Conservation (phyloP, 169 alveolate genomes). For the Cyclospora cayetanensis region DNA sequence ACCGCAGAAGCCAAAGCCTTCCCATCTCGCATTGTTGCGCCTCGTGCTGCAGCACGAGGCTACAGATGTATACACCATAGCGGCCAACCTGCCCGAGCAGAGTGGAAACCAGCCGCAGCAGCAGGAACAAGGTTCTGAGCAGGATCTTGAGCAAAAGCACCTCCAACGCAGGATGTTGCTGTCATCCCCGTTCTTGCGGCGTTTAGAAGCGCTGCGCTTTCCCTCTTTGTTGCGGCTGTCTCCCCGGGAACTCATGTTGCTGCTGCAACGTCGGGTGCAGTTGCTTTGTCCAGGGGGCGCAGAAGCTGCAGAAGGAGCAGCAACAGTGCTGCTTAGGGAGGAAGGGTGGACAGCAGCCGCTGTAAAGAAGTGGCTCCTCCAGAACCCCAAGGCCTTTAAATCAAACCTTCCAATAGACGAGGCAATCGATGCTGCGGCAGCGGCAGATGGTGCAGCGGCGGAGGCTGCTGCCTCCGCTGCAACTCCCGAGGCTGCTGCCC, state of each 20-base stretch:
- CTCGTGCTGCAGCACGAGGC: neutral
- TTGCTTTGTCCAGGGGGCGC: conserved; percentile 18
- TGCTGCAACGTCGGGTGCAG: conserved; percentile 17
- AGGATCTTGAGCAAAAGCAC: neutral
- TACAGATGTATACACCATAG: neutral
- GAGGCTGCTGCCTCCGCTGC: neutral
- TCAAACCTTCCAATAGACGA: neutral
- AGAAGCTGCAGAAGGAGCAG: conserved; percentile 20
- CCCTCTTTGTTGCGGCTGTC: neutral
- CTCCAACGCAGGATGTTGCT: neutral
- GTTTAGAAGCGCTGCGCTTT: neutral
- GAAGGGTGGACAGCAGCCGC: conserved; percentile 17
- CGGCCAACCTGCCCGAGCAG: neutral
- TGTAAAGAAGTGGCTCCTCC: neutral
- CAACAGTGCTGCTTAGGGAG: conserved; percentile 1
- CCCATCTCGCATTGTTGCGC: neutral
- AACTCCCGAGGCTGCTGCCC: neutral
- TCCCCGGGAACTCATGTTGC: neutral
- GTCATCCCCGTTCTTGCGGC: conserved; percentile 15
- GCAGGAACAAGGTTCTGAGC: neutral
- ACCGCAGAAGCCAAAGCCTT: neutral
- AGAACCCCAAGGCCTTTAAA: neutral
- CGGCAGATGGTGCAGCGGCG: neutral
- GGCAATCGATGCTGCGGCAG: neutral
- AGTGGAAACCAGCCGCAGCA: neutral